Percentiles rank a stretch among this genome's conserved stretches.
Evolutionary conservation across 139 green algal species (phyloP).

Genomic region (Mychonastes homosphaera): DNA sequence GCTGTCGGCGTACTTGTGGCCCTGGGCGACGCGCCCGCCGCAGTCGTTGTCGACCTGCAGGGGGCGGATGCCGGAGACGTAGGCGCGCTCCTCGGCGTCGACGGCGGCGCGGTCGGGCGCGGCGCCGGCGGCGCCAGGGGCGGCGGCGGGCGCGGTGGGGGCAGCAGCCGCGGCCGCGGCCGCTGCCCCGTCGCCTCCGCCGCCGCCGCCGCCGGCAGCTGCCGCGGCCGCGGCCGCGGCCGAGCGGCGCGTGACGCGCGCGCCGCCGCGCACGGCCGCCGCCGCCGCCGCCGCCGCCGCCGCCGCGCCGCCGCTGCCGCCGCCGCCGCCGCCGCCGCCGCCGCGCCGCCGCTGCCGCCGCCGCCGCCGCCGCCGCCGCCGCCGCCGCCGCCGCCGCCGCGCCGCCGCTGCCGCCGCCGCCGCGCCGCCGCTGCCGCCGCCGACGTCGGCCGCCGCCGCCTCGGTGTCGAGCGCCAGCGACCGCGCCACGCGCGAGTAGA

Average conservation of each 20-base stretch:
- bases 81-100: too few species aligned
- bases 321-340: not conserved
- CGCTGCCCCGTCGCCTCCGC: not conserved
- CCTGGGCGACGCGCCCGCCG: not conserved
- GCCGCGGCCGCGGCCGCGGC: not conserved
- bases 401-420: not conserved
- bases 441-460: not conserved
- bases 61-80: too few species aligned
- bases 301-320: constrained; percentile 4
- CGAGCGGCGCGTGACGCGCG: not conserved
- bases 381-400: not conserved
- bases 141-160: not conserved
- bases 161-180: not conserved
- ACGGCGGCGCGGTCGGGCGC: not conserved
- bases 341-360: constrained; percentile 10
- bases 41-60: too few species aligned
- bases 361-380: not conserved
- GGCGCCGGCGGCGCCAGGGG: not conserved
- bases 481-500: not conserved
- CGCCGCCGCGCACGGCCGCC: constrained; percentile 1
- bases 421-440: not conserved
- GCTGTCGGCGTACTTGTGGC: constrained; percentile 23
- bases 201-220: not conserved
- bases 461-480: not conserved
- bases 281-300: not conserved